A percentile compares a stretch with the other conserved stretches of the same genome.
These are phyloP conservation scores for Micromonas pusilla DNA, from an alignment of 139 green algal species.

Conservation along the genomic window DNA sequence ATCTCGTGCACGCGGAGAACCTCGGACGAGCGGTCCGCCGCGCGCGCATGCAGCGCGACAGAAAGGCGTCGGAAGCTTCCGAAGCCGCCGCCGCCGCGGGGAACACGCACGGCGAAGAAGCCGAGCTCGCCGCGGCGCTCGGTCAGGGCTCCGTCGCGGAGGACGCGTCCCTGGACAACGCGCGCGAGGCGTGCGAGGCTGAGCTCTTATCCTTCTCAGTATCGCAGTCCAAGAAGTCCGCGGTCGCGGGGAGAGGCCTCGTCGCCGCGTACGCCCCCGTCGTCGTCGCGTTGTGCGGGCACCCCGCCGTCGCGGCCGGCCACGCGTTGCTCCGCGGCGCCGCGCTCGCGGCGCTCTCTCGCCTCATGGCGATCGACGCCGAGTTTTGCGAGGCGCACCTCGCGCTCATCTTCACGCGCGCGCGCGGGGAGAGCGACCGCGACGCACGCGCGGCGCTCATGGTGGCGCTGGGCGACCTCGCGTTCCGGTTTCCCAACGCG, in stretches of 20 bases:
- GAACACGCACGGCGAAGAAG: neutral
- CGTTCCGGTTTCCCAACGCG: slow-evolving; percentile 81
- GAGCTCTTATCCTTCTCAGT: slow-evolving; percentile 6
- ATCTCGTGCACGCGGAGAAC: slow-evolving; percentile 69
- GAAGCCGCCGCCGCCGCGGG: neutral
- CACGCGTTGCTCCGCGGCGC: slow-evolving; percentile 48
- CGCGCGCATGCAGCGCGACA: slow-evolving; percentile 3
- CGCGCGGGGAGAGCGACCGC: slow-evolving; percentile 2
- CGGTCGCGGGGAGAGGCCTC: neutral
- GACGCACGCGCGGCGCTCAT: slow-evolving; percentile 44
- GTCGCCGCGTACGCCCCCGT: slow-evolving; percentile 17
- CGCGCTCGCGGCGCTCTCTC: slow-evolving; percentile 72
- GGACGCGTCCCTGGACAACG: slow-evolving; percentile 64
- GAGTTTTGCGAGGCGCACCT: slow-evolving; percentile 72
- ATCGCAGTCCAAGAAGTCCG: neutral
- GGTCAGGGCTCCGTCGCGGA: slow-evolving; percentile 52
- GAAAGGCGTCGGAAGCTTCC: neutral
- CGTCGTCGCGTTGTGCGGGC: slow-evolving; percentile 22
- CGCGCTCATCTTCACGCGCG: slow-evolving; percentile 42
- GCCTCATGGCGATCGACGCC: slow-evolving; percentile 81
- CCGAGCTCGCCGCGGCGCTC: slow-evolving; percentile 29
- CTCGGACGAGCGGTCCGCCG: slow-evolving; percentile 50
- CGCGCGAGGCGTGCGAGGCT: slow-evolving; percentile 48
- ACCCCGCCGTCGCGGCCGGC: slow-evolving; percentile 30
- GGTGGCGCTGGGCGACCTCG: slow-evolving; percentile 81